Evolutionary conservation across 495 filamentous ascomycete genomes (phyloP), one percentile per base, ranked within the genome.

Genomic region (Opeltia flavorubescens): DNA sequence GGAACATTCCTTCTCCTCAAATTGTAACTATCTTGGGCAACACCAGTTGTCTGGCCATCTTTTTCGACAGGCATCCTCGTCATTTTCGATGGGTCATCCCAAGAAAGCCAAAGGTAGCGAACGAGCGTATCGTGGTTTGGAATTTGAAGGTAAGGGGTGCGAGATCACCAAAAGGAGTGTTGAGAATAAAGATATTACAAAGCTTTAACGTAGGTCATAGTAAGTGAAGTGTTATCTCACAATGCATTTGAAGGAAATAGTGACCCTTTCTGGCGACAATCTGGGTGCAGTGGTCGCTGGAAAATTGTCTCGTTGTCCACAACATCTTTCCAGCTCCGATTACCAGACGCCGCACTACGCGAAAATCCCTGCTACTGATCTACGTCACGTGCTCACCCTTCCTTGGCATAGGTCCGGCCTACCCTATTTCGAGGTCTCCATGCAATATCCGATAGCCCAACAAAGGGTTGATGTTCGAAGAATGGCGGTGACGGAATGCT

Each of bases 1-100:
- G 77, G 70, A 20, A 86, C 75, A 68, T 84, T 86, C 66, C 89
- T 79, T 60, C 81, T 77, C 53, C 85, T 72, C 49, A 82, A 65
- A 56, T 86, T 80, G 46, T 86, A 63, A 43, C 50, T 70, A 53
- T 78, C 73, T 24, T 66, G 60, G 29, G 83, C 75, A 48, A 76
- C 70, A 57, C 84, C 87, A 31, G 85, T 84, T 49, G 75, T 77
- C 55, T 75, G 58, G 53, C 60, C 62, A 52, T 66, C 69, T 60
- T 67, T 69, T 42, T 69, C 62, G 43, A 62, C 57, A 48, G 71
- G 68, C 72, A 78, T 79, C 36, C 15, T 40, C 17, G 6, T 8
- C 6, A 6, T 15, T 8, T 33, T 15, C 30, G 9, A 33, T 33
- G 15, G 30, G 9, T 33, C 30, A 33, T 8, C 8, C 30, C 30